Percentiles rank a stretch among this genome's conserved stretches.
These are phyloP conservation scores for Saturnispora bothae DNA, from an alignment of 805 yeast genomes.

Conservation along the genomic window DNA sequence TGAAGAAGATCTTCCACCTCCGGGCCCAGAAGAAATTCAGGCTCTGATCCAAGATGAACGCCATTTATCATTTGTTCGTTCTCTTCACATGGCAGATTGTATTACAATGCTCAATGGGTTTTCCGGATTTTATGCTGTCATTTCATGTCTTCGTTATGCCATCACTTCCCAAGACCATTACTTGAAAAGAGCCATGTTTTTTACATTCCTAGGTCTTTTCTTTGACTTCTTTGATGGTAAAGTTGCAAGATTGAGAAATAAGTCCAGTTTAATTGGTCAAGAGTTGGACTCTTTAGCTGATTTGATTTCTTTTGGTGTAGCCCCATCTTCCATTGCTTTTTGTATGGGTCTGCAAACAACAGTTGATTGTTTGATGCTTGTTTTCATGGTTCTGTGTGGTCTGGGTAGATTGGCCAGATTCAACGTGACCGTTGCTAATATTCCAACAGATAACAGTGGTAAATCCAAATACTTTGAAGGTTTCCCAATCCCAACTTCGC, in stretches of 20 bases:
- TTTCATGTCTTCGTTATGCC: constrained; percentile 76
- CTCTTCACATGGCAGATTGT: constrained; percentile 90
- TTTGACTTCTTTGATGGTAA: constrained; percentile 96
- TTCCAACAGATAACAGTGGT: constrained; percentile 84
- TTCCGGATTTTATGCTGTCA: constrained; percentile 83
- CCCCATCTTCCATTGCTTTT: constrained; percentile 90
- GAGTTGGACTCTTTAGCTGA: constrained; percentile 96
- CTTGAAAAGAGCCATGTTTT: constrained; percentile 80
- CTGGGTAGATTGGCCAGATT: constrained; percentile 89
- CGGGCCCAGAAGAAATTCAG: constrained; percentile 64
- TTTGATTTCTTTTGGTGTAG: constrained; percentile 86
- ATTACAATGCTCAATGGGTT: constrained; percentile 91
- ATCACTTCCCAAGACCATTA: constrained; percentile 59
- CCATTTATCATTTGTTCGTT: constrained; percentile 78
- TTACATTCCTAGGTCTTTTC: constrained; percentile 80
- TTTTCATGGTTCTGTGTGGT: constrained; percentile 87
- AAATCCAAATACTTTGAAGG: constrained; percentile 93
- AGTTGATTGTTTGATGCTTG: constrained; percentile 61
- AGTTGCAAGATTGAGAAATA: constrained; percentile 89
- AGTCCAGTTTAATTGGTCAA: constrained; percentile 90
- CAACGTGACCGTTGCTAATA: constrained; percentile 84
- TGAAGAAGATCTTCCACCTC: constrained; percentile 60
- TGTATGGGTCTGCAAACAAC: constrained; percentile 84
- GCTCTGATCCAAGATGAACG: constrained; percentile 75
- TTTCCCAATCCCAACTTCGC: constrained; percentile 85